Conservation (phyloP, 495 filamentous ascomycete species). For the Aspergillus sparsus region DNA sequence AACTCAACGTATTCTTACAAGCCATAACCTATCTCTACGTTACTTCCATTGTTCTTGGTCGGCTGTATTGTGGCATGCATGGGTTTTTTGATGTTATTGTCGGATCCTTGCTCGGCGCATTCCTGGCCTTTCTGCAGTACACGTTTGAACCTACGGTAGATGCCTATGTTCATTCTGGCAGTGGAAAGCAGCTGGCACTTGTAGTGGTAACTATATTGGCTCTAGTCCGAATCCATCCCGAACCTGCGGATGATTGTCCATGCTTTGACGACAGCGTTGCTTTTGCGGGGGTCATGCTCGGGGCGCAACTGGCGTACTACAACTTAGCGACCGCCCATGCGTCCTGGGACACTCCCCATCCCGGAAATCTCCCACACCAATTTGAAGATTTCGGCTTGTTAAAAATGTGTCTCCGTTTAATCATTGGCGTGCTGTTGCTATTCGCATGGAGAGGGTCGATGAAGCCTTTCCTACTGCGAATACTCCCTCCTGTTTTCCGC, state of each 20-base stretch:
- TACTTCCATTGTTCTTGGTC: slow-evolving; percentile 83
- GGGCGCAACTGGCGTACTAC: slow-evolving; percentile 78
- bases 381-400: slow-evolving; percentile 62
- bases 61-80: slow-evolving; percentile 98
- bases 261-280: slow-evolving; percentile 97
- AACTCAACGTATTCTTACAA: slow-evolving; percentile 61
- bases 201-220: slow-evolving; percentile 65
- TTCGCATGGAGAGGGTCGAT: slow-evolving; percentile 86
- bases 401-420: slow-evolving; percentile 61
- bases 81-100: slow-evolving; percentile 88
- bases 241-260: slow-evolving; percentile 94
- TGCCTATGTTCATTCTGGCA: slow-evolving; percentile 54
- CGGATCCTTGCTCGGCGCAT: slow-evolving; percentile 72
- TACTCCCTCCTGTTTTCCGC: slow-evolving; percentile 83
- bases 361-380: slow-evolving; percentile 64
- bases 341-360: slow-evolving; percentile 58
- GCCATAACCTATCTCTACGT: slow-evolving; percentile 76
- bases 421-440: slow-evolving; percentile 77
- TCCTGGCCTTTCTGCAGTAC: slow-evolving; percentile 69
- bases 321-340: slow-evolving; percentile 62
- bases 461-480: slow-evolving; percentile 77
- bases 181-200: slow-evolving; percentile 56
- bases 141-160: slow-evolving; percentile 68
- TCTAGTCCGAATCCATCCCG: slow-evolving; percentile 86
- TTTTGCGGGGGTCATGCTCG: slow-evolving; percentile 86